Base-by-base conservation (phyloP, 2,329 filamentous ascomycete species). In the Fusarium sp. region DNA sequence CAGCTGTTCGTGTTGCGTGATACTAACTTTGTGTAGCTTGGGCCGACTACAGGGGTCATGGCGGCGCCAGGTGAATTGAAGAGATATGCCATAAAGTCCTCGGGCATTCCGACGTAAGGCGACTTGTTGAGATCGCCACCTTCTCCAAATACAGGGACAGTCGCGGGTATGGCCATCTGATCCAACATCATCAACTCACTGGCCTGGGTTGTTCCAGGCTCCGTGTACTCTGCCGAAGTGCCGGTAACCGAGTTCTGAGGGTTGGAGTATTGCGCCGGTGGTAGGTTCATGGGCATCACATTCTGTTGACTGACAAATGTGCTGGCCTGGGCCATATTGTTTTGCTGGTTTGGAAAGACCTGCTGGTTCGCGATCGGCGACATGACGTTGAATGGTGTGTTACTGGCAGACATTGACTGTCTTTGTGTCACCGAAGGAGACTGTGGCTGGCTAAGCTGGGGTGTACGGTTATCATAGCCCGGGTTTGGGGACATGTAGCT, bases 131-230 rank as follows among this genome's bases (percentile, higher is more conserved):
- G 78, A 69, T 94, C 92, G 20, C 90, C 92, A 77, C 97, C 94
- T 29, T 89, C 92, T 18, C 94, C 94, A 82, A 98, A 98, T 29
- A 98, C 92, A 1, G 96, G 94, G 76, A 97, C 93, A 6, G 93
- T 91, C 66, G 90, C 92, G 18, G 88, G 87, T 79, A 88, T 88
- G 50, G 88, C 83, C 87, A 92, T 91, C 70, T 91, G 89, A 74
- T 91, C 89, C 20, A 92, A 78, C 64, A 90, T 82, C 83, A 91
- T 87, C 85, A 91, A 86, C 70, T 92, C 89, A 38, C 84, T 83
- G 2, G 84, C 64, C 24, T 85, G 79, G 42, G 87, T 85, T 22
- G 86, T 85, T 20, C 80, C 77, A 22, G 85, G 83, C 18, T 89
- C 87, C 13, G 80, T 72, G 70, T 86, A 89, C 52, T 89, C 87